These are phyloP conservation scores for Suhomyces emberorum DNA, from an alignment of 805 yeast genomes.

Conservation along the genomic window DNA sequence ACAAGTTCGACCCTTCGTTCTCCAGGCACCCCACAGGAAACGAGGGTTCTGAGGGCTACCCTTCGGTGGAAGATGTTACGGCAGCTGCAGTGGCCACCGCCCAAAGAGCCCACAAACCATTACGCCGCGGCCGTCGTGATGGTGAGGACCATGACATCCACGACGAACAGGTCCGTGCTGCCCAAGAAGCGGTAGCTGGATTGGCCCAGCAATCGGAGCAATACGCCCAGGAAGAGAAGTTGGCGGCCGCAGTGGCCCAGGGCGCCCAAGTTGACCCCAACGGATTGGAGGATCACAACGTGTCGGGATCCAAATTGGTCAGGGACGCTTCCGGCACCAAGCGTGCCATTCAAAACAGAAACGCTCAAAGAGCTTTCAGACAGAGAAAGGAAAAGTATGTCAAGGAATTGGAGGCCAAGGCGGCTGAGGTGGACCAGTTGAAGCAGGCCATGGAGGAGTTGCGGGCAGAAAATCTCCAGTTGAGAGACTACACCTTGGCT, in stretches of 20 bases:
- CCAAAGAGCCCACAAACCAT: conserved; percentile 10
- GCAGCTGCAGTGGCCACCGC: conserved; percentile 27
- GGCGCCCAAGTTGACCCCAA: not conserved
- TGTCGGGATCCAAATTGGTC: conserved; percentile 15
- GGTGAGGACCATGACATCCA: conserved; percentile 4
- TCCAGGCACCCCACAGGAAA: conserved; percentile 20
- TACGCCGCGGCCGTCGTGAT: conserved; percentile 1
- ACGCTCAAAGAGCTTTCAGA: conserved; percentile 89
- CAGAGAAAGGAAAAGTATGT: conserved; percentile 78
- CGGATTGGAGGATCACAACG: conserved; percentile 2
- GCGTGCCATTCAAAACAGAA: conserved; percentile 89
- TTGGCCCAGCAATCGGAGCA: conserved; percentile 3
- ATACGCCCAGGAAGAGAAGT: conserved; percentile 4
- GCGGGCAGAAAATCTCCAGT: conserved; percentile 64
- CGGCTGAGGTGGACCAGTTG: conserved; percentile 58
- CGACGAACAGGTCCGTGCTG: conserved; percentile 9
- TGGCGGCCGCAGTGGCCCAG: conserved; percentile 3
- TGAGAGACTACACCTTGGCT: conserved; percentile 69
- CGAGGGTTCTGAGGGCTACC: conserved; percentile 15
- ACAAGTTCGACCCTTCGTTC: conserved; percentile 31
- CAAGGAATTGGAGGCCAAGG: conserved; percentile 72
- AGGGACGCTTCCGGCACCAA: conserved; percentile 62
- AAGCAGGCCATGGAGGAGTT: conserved; percentile 65
- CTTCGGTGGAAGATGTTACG: conserved; percentile 23
- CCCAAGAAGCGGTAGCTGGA: conserved; percentile 8